phyloP scores from a whole-genome alignment of 495 filamentous ascomycete species.

The Oidiodendron maius region DNA sequence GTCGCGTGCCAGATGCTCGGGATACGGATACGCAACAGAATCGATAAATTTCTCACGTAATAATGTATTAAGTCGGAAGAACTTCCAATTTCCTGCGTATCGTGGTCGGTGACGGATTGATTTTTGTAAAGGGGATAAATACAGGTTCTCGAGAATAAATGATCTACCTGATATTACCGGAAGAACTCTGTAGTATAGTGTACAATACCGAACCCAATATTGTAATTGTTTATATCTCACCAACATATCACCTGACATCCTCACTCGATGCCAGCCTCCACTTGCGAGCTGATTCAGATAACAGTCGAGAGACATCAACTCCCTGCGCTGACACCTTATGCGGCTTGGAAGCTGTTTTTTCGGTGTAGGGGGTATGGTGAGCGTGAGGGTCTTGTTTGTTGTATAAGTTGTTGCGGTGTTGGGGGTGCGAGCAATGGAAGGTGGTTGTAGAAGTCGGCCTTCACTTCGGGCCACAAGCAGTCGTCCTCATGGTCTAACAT shows the following conservation, averaged over 20 bases:
- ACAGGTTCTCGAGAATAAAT: not conserved
- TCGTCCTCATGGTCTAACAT: no score
- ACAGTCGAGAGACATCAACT: constrained; percentile 12
- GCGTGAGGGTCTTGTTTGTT: no score
- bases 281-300: constrained; percentile 11
- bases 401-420: no score
- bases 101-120: not conserved
- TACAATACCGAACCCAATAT: not conserved
- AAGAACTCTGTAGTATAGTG: not conserved
- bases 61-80: not conserved
- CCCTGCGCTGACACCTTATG: no score
- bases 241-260: not conserved
- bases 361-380: no score
- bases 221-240: not conserved
- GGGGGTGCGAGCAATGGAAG: no score
- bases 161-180: not conserved
- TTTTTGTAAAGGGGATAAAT: not conserved
- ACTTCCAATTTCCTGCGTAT: not conserved
- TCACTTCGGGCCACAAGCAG: no score
- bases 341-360: no score
- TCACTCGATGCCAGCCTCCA: constrained; percentile 9
- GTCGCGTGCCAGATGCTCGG: constrained; percentile 1
- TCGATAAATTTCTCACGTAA: not conserved
- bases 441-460: no score
- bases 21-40: constrained; percentile 3